Conservation (phyloP, 768 basidiomycete genomes). For the Pleurotus cornucopiae region DNA sequence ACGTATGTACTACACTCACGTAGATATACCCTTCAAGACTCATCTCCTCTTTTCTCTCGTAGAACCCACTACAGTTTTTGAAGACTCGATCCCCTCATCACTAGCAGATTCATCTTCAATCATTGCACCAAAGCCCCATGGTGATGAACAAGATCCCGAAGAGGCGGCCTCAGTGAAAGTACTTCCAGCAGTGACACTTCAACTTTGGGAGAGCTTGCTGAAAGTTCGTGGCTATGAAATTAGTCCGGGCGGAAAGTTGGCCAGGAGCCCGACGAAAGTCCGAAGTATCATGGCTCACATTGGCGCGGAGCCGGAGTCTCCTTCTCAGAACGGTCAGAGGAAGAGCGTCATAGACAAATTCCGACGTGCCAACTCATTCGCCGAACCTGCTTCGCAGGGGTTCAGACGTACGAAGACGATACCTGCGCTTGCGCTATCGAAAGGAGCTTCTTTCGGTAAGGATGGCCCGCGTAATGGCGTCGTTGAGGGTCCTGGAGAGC, state of each 20-base stretch:
- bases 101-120: constrained; percentile 12
- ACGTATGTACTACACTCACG: constrained; percentile 13
- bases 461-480: neutral
- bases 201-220: constrained; percentile 69
- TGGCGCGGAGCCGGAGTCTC: constrained; percentile 2
- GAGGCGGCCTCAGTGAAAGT: constrained; percentile 51
- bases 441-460: neutral
- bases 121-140: constrained; percentile 12
- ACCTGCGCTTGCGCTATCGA: constrained; percentile 11
- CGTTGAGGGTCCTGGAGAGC: neutral
- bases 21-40: neutral
- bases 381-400: constrained; percentile 17
- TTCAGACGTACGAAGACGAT: constrained; percentile 40
- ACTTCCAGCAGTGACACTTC: constrained; percentile 57
- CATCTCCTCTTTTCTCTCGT: neutral
- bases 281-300: constrained; percentile 9
- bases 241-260: constrained; percentile 46
- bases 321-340: constrained; percentile 8
- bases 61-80: neutral
- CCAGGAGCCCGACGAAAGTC: constrained; percentile 56
- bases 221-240: constrained; percentile 65
- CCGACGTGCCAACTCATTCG: constrained; percentile 63
- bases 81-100: constrained; percentile 5
- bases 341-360: constrained; percentile 55
- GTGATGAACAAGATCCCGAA: constrained; percentile 35